These are phyloP conservation scores for Prunus yedoensis DNA, from an alignment of 331 rosid genomes.

Conservation along the genomic window DNA sequence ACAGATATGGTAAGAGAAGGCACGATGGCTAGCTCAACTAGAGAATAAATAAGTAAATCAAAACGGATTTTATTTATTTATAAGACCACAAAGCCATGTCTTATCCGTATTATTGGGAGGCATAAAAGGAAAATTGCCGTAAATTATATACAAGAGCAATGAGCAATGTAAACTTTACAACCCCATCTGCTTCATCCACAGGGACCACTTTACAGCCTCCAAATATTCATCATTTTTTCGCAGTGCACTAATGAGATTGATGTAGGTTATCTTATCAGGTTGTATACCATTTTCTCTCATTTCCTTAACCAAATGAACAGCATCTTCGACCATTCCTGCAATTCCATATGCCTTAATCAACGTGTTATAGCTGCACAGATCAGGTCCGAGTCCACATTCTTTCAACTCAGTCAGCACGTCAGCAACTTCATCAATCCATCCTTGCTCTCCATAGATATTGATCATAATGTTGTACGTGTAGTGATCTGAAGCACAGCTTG, in stretches of 20 bases:
- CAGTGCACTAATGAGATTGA: constrained; percentile 65
- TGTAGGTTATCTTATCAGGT: constrained; percentile 75
- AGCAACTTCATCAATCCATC: constrained; percentile 81
- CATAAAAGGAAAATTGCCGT: background rate
- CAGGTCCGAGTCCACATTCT: constrained; percentile 67
- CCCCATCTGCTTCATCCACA: constrained; percentile 93
- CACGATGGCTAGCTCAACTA: too few relatives aligned
- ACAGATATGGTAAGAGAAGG: too few relatives aligned
- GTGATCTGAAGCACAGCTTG: constrained; percentile 55
- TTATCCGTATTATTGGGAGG: too few relatives aligned
- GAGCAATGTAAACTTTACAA: constrained; percentile 26
- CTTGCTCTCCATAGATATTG: constrained; percentile 84
- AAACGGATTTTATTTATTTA: too few relatives aligned
- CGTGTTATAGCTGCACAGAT: constrained; percentile 84
- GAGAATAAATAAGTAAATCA: too few relatives aligned
- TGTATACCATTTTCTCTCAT: constrained; percentile 80
- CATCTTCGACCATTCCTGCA: constrained; percentile 96
- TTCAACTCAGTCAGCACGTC: constrained; percentile 63
- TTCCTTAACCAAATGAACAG: constrained; percentile 71
- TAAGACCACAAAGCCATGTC: too few relatives aligned
- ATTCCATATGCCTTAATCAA: constrained; percentile 91
- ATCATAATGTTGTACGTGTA: constrained; percentile 85
- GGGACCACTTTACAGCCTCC: constrained; percentile 95
- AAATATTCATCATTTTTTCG: constrained; percentile 70
- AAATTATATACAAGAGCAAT: background rate